Percentiles rank a stretch among this genome's conserved stretches.
phyloP scores from a whole-genome alignment of 2,329 filamentous ascomycete species.

The Colletotrichum truncatum region DNA sequence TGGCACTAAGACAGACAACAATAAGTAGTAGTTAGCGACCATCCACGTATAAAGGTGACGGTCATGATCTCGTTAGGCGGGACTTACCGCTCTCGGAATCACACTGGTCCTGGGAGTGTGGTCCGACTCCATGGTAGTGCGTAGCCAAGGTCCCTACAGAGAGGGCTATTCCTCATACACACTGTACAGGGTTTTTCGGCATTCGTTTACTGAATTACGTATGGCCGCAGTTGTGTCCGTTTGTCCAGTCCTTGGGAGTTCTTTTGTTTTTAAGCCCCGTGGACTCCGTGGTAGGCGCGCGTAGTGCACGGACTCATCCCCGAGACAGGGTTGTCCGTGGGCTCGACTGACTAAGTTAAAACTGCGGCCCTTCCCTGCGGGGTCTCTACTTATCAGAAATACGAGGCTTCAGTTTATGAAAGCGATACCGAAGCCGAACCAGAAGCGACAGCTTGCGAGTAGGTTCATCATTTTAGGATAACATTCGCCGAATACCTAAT shows the following conservation, averaged over 20 bases:
- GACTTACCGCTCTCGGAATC: conserved; percentile 22
- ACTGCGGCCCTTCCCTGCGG: background rate
- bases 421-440: background rate
- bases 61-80: background rate
- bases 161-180: background rate
- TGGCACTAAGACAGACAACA: conserved; percentile 6
- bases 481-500: background rate
- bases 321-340: conserved; percentile 11
- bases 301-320: background rate
- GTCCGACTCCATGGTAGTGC: background rate
- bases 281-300: conserved; percentile 9
- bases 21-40: background rate
- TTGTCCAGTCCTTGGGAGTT: background rate
- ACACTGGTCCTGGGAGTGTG: conserved; percentile 15
- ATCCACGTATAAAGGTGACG: background rate
- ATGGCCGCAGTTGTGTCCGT: background rate
- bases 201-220: background rate
- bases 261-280: conserved; percentile 14
- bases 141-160: background rate
- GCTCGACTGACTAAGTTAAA: conserved; percentile 1
- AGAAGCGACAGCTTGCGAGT: background rate
- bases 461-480: background rate
- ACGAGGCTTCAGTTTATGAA: background rate
- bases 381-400: background rate
- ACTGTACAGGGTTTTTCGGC: background rate